phyloP scores from a whole-genome alignment of 164 flowering plant species.

The Nymphaea colorata region DNA sequence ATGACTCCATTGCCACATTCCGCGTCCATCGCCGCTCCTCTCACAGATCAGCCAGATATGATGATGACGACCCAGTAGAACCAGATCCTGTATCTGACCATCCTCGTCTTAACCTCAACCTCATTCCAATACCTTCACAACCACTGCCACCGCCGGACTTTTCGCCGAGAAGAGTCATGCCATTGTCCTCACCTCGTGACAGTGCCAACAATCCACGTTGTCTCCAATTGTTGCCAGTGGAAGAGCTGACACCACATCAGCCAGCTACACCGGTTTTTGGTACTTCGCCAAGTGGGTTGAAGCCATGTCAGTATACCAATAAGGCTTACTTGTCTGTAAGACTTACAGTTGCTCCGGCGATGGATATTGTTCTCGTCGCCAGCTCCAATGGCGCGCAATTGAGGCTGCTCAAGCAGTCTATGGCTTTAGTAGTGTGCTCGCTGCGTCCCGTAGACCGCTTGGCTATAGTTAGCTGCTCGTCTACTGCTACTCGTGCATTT shows the following conservation, averaged over 20 bases:
- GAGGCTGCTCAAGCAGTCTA: conserved; percentile 75
- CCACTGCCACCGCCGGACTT: conserved; percentile 3
- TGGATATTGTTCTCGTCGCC: conserved; percentile 71
- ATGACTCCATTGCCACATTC: conserved; percentile 78
- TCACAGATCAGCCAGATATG: conserved; percentile 57
- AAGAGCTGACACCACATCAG: background rate
- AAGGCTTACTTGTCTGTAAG: conserved; percentile 50
- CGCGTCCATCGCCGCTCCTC: conserved; percentile 79
- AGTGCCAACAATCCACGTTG: no score
- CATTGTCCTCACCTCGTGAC: no score
- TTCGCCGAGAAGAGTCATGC: background rate
- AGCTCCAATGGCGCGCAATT: conserved; percentile 73
- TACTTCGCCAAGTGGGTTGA: conserved; percentile 14
- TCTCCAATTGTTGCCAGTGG: no score
- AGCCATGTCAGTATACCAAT: conserved; percentile 9
- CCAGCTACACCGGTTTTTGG: background rate
- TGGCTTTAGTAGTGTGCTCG: conserved; percentile 75
- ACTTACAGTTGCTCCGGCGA: conserved; percentile 45
- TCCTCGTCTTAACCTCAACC: conserved; percentile 42
- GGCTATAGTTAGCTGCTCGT: conserved; percentile 69
- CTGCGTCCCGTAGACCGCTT: conserved; percentile 69
- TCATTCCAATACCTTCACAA: conserved; percentile 22
- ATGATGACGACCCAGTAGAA: conserved; percentile 68
- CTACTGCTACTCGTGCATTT: conserved; percentile 63
- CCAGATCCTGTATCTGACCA: conserved; percentile 25